Conservation (phyloP, 2,329 filamentous ascomycete genomes). For the Fusarium sp. region DNA sequence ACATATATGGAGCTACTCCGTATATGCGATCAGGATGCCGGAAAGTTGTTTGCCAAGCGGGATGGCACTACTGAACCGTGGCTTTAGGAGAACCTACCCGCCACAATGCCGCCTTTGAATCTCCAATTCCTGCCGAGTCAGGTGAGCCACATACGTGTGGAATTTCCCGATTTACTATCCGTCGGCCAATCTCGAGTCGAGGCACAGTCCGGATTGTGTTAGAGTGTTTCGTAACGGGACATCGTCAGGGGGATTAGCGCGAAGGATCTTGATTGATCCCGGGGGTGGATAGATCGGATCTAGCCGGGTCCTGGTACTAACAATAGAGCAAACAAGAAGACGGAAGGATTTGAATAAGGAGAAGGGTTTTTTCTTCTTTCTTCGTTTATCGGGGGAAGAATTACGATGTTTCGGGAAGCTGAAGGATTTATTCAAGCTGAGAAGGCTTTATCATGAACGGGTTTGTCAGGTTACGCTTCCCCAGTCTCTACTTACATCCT, state of each 20-base stretch:
- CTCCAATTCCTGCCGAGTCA: not conserved
- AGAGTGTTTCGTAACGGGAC: not conserved
- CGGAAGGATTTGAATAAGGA: not conserved
- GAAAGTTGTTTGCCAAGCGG: not conserved
- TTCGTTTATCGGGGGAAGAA: not conserved
- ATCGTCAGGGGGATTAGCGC: not conserved
- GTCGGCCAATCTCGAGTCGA: not conserved
- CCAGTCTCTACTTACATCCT: not conserved
- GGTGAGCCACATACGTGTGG: not conserved
- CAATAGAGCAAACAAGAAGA: not conserved
- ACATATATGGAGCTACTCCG: not conserved
- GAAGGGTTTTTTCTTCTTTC: not conserved
- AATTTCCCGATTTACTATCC: not conserved
- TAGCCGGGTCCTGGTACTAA: not conserved
- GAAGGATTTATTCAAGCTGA: not conserved
- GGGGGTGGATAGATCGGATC: not conserved
- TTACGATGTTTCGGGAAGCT: not conserved
- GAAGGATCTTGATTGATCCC: constrained; percentile 3
- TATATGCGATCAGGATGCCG: not conserved
- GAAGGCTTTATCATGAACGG: not conserved
- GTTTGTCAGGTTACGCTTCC: not conserved
- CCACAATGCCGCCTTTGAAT: not conserved
- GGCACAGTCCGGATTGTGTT: not conserved
- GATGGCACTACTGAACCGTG: not conserved
- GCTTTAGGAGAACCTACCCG: not conserved